phyloP scores from a whole-genome alignment of 2,329 filamentous ascomycete genomes.

The Ophiostoma pallidulum region DNA sequence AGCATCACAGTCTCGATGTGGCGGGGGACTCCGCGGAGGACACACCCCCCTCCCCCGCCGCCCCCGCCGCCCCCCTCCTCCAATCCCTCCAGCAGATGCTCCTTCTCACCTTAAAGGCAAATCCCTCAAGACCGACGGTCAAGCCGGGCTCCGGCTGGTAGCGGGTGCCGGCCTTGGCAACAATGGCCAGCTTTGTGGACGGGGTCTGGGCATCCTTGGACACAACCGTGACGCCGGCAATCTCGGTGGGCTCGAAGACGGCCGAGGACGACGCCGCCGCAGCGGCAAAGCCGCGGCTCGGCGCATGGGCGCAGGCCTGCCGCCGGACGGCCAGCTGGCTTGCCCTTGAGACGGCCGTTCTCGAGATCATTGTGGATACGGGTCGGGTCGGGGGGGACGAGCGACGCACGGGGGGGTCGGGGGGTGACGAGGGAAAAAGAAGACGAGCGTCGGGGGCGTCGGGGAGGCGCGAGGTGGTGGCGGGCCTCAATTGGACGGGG shows the following conservation, averaged over 20 bases:
- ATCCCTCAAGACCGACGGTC: conserved; percentile 83
- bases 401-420: no score
- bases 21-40: no score
- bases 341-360: conserved; percentile 49
- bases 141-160: conserved; percentile 86
- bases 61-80: not conserved
- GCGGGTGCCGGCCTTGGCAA: conserved; percentile 88
- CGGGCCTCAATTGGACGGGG: conserved; percentile 40
- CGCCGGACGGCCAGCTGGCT: conserved; percentile 49
- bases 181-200: conserved; percentile 81
- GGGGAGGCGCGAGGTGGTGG: conserved; percentile 4
- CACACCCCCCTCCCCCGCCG: not conserved
- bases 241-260: conserved; percentile 79
- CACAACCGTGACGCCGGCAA: conserved; percentile 83
- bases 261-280: conserved; percentile 53
- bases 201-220: conserved; percentile 81
- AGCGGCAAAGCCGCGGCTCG: conserved; percentile 44
- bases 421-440: conserved; percentile 13
- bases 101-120: conserved; percentile 81
- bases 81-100: conserved; percentile 13
- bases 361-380: conserved; percentile 42
- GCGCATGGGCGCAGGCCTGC: conserved; percentile 45
- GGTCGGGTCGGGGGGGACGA: conserved; percentile 34
- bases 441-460: no score
- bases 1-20: not conserved